phyloP scores from a whole-genome alignment of 352 stramenopile species.

The Globisporangium paroecandrum region DNA sequence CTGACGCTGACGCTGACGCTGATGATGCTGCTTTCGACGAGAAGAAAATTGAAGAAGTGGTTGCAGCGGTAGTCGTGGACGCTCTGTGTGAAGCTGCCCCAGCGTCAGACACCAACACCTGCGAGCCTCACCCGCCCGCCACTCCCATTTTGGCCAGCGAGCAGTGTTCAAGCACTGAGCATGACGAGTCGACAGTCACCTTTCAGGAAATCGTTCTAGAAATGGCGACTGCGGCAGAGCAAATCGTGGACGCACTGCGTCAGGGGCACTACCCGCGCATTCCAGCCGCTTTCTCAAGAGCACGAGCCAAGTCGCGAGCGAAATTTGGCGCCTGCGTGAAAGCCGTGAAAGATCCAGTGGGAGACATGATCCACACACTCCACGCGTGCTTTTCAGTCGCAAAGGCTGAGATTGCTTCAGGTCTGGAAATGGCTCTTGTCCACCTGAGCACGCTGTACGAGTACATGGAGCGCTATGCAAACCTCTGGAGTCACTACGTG shows the following conservation, averaged over 20 bases:
- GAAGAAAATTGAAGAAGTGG: background rate
- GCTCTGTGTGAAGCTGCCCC: background rate
- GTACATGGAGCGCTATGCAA: background rate
- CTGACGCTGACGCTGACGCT: background rate
- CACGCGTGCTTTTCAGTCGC: background rate
- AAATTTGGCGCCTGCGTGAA: background rate
- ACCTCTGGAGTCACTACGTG: background rate
- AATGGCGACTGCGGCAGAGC: slow-evolving; percentile 11
- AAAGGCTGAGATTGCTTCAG: background rate
- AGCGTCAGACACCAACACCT: background rate
- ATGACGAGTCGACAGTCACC: background rate
- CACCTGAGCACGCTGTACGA: background rate
- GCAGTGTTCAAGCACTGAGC: background rate
- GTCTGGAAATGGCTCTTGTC: background rate
- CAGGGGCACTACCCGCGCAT: slow-evolving; percentile 2
- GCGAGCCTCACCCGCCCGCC: background rate
- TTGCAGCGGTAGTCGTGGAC: background rate
- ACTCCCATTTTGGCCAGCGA: background rate
- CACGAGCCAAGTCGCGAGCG: background rate
- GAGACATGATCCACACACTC: background rate
- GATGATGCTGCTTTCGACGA: background rate
- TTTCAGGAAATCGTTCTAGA: slow-evolving; percentile 8
- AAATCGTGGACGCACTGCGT: slow-evolving; percentile 11
- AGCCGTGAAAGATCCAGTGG: background rate
- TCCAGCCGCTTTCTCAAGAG: background rate